Conservation (phyloP, 345 rosid species). For the Limnanthes douglasii region DNA sequence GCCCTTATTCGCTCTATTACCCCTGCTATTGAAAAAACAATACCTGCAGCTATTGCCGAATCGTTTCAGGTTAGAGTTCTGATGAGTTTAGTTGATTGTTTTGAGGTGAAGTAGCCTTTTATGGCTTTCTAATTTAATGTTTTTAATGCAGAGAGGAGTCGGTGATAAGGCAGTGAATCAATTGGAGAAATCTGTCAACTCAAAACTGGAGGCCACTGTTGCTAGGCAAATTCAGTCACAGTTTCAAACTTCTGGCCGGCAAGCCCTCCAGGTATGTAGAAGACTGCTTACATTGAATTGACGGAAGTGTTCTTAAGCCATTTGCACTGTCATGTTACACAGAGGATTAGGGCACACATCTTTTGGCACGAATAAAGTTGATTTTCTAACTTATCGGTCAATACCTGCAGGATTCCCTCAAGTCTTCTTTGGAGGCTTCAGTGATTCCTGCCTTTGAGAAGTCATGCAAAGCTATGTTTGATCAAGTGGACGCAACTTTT, state of each 20-base stretch:
- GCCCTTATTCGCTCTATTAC: conserved; percentile 33
- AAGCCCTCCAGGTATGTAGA: conserved; percentile 68
- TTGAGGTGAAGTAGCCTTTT: conserved; percentile 1
- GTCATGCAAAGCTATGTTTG: conserved; percentile 87
- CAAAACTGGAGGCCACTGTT: conserved; percentile 71
- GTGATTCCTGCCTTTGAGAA: conserved; percentile 83
- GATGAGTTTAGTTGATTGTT: conserved; percentile 2
- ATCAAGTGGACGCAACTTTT: conserved; percentile 70
- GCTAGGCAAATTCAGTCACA: conserved; percentile 78
- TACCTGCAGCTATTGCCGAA: conserved; percentile 51
- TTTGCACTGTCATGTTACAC: no score
- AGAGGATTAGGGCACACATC: no score
- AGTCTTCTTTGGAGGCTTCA: conserved; percentile 53
- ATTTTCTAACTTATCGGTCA: conserved; percentile 6
- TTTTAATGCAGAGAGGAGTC: conserved; percentile 52
- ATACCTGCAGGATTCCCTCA: conserved; percentile 50
- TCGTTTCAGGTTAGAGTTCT: conserved; percentile 66
- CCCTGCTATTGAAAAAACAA: conserved; percentile 53
- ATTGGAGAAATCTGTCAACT: conserved; percentile 65
- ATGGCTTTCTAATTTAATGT: conserved; percentile 5
- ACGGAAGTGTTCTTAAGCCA: no score
- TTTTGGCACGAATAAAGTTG: conserved; percentile 5
- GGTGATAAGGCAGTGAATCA: conserved; percentile 87
- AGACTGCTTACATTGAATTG: no score
- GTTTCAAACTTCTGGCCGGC: conserved; percentile 90